phyloP scores from a whole-genome alignment of 1,284 basidiomycete species.

The Garcileccinum viscosum region DNA sequence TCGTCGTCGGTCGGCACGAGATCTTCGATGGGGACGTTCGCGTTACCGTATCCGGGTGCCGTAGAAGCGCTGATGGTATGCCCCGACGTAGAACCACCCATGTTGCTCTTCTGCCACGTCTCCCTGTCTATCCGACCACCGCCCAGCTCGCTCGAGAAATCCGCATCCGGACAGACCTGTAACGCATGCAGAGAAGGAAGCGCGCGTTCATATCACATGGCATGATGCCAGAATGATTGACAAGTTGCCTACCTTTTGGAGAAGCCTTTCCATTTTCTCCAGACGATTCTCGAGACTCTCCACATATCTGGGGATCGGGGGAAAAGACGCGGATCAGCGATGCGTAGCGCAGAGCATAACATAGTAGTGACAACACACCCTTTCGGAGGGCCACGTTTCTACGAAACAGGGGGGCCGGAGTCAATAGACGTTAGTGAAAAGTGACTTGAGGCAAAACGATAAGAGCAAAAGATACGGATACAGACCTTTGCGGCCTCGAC shows the following conservation, averaged over 20 bases:
- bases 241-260: slow-evolving; percentile 52
- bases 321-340: neutral
- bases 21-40: slow-evolving; percentile 26
- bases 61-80: slow-evolving; percentile 13
- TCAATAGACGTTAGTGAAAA: slow-evolving; percentile 1
- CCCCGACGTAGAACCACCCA: slow-evolving; percentile 16
- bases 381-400: slow-evolving; percentile 87
- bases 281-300: slow-evolving; percentile 76
- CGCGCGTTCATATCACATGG: neutral
- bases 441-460: too few relatives aligned
- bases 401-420: neutral
- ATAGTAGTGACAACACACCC: slow-evolving; percentile 52
- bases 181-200: too few relatives aligned
- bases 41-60: slow-evolving; percentile 9
- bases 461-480: slow-evolving; percentile 1
- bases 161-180: slow-evolving; percentile 57
- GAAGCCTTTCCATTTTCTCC: slow-evolving; percentile 73
- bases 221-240: neutral
- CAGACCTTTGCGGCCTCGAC: slow-evolving; percentile 74
- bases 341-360: neutral
- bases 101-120: slow-evolving; percentile 45
- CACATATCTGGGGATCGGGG: slow-evolving; percentile 57
- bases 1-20: slow-evolving; percentile 44
- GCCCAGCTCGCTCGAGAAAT: slow-evolving; percentile 55
- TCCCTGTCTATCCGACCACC: slow-evolving; percentile 35